Conservation (phyloP, 176 grass and related monocot genomes). For the Oryza meridionalis region DNA sequence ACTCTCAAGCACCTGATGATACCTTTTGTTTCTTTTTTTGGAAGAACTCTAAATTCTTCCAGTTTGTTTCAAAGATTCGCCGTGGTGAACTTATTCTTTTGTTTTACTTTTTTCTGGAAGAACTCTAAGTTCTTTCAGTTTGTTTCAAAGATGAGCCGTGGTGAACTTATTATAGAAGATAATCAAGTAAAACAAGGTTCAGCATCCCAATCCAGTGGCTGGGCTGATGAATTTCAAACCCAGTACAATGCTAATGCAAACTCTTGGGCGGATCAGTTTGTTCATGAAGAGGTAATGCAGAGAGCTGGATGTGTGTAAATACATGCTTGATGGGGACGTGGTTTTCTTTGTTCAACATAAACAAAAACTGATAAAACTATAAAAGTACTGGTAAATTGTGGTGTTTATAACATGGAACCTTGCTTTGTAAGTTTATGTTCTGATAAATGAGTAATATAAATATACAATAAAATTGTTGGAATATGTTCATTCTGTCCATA, state of each 20-base stretch:
- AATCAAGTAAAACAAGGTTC: slow-evolving; percentile 96
- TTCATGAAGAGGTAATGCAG: slow-evolving; percentile 71
- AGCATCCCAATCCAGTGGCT: slow-evolving; percentile 67
- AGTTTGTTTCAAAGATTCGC: slow-evolving; percentile 99
- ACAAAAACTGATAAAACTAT: slow-evolving; percentile 10
- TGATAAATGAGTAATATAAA: not conserved
- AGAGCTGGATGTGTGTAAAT: slow-evolving; percentile 32
- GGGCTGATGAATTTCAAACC: slow-evolving; percentile 93
- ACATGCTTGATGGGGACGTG: slow-evolving; percentile 23
- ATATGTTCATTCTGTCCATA: not conserved
- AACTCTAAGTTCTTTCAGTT: slow-evolving; percentile 99
- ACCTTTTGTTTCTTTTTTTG: slow-evolving; percentile 28
- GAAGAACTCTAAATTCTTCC: slow-evolving; percentile 98
- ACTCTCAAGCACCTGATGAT: slow-evolving; percentile 45
- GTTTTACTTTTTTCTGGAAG: slow-evolving; percentile 44
- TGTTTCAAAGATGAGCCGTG: slow-evolving; percentile 98
- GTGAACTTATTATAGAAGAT: slow-evolving; percentile 96
- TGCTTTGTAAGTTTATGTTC: slow-evolving; percentile 8
- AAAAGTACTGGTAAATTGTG: slow-evolving; percentile 8
- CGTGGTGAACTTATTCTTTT: slow-evolving; percentile 76
- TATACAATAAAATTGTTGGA: not conserved
- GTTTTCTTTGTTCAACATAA: slow-evolving; percentile 21
- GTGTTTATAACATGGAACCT: not conserved
- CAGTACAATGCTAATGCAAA: slow-evolving; percentile 78
- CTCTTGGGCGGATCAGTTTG: slow-evolving; percentile 96